These are phyloP conservation scores for Avena sativa DNA, from an alignment of 176 grass and related monocot genomes.

Conservation along the genomic window DNA sequence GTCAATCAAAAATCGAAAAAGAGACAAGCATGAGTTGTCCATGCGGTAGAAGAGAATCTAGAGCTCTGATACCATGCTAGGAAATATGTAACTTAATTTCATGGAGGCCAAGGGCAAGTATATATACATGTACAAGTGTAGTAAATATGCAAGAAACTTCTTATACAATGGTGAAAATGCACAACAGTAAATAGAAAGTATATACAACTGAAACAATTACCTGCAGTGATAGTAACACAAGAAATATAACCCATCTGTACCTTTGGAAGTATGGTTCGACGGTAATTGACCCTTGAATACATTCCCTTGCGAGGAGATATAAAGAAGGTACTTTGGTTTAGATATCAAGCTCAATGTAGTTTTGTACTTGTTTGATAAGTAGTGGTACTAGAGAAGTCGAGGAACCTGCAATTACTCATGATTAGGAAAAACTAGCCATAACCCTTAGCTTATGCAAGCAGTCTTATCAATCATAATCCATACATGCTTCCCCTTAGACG, in stretches of 20 bases:
- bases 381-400: background rate
- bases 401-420: background rate
- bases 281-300: background rate
- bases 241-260: background rate
- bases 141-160: background rate
- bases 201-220: background rate
- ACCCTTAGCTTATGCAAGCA: background rate
- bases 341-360: background rate
- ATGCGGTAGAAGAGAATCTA: background rate
- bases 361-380: background rate
- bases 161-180: background rate
- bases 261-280: background rate
- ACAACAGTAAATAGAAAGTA: background rate
- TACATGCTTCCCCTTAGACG: background rate
- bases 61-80: background rate
- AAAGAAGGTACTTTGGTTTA: background rate
- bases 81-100: background rate
- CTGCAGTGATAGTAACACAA: background rate
- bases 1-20: background rate
- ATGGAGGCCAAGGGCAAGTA: too few relatives aligned
- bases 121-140: background rate
- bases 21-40: background rate
- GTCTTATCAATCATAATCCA: background rate
- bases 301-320: conserved; percentile 17
- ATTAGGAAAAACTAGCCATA: background rate